These are phyloP conservation scores for Rhizopogon salebrosus DNA, from an alignment of 768 basidiomycete genomes.

Conservation along the genomic window DNA sequence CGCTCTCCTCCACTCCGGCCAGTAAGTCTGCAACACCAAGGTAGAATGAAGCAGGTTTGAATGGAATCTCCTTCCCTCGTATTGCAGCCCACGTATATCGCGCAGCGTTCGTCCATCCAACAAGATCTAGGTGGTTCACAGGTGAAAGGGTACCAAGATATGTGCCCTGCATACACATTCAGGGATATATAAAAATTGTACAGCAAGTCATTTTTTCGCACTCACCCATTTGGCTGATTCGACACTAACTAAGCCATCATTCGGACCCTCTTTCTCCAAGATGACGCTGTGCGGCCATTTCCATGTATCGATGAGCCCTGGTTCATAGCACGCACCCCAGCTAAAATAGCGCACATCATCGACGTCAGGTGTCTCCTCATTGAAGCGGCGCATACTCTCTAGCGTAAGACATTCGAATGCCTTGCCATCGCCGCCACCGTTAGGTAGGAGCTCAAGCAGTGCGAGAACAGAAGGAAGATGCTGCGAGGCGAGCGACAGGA, in stretches of 20 bases:
- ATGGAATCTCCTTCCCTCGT: slow-evolving; percentile 84
- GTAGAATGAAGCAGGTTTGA: slow-evolving; percentile 90
- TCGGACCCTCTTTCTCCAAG: slow-evolving; percentile 82
- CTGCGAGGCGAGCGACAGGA: slow-evolving; percentile 64
- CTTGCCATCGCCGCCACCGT: slow-evolving; percentile 90
- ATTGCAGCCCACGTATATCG: slow-evolving; percentile 87
- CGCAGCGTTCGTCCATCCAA: slow-evolving; percentile 91
- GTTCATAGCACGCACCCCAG: slow-evolving; percentile 91
- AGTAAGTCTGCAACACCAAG: slow-evolving; percentile 76
- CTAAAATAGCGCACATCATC: slow-evolving; percentile 83
- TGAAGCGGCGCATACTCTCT: slow-evolving; percentile 85
- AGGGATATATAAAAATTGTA: not conserved
- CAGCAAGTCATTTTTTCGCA: not conserved
- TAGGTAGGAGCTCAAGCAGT: slow-evolving; percentile 79
- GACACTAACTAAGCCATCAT: slow-evolving; percentile 91
- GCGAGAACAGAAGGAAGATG: slow-evolving; percentile 68
- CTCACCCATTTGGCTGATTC: slow-evolving; percentile 80
- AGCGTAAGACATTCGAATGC: slow-evolving; percentile 88
- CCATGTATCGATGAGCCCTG: slow-evolving; percentile 89
- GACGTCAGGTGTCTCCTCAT: slow-evolving; percentile 77
- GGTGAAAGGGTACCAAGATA: slow-evolving; percentile 89
- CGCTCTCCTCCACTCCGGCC: slow-evolving; percentile 70
- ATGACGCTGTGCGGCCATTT: slow-evolving; percentile 77
- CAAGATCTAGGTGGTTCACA: slow-evolving; percentile 89
- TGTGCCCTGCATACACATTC: slow-evolving; percentile 54